These are phyloP conservation scores for Rauvolfia tetraphylla DNA, from an alignment of 257 asterid genomes.

Conservation along the genomic window DNA sequence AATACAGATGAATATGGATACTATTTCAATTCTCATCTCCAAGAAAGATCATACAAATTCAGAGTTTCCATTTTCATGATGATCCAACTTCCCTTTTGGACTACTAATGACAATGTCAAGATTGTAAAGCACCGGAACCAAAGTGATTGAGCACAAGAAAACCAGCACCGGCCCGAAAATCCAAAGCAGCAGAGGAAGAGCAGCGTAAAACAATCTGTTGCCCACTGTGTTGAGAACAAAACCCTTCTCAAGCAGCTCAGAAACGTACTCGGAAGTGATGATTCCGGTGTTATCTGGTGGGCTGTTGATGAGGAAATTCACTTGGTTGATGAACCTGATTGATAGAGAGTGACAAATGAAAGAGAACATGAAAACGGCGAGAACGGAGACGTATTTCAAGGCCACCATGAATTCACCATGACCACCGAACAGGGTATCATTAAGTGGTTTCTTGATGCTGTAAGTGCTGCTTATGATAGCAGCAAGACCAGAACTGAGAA, in stretches of 20 bases:
- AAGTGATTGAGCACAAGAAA: conserved; percentile 50
- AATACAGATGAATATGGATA: too few species aligned
- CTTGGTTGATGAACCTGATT: conserved; percentile 80
- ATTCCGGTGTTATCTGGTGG: conserved; percentile 44
- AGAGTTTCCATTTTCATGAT: conserved; percentile 14
- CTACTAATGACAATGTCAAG: conserved; percentile 50
- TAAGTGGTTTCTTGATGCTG: conserved; percentile 77
- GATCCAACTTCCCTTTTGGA: conserved; percentile 26
- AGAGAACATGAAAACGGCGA: conserved; percentile 62
- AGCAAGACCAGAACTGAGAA: conserved; percentile 74
- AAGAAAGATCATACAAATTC: neutral
- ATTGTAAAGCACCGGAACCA: conserved; percentile 81
- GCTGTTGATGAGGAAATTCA: conserved; percentile 75
- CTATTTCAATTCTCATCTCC: too few species aligned
- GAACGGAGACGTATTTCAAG: conserved; percentile 66
- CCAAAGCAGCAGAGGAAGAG: conserved; percentile 81
- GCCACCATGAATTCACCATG: conserved; percentile 95
- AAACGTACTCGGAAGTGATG: conserved; percentile 59
- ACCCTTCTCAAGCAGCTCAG: conserved; percentile 64
- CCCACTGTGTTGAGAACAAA: conserved; percentile 66
- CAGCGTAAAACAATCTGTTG: conserved; percentile 72
- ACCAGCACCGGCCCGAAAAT: conserved; percentile 86
- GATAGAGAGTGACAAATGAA: conserved; percentile 80
- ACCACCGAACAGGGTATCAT: conserved; percentile 72
- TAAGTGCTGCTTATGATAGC: conserved; percentile 92